Base-by-base conservation (phyloP, 1,284 basidiomycete genomes). In the Fistulinella cinereoalba region DNA sequence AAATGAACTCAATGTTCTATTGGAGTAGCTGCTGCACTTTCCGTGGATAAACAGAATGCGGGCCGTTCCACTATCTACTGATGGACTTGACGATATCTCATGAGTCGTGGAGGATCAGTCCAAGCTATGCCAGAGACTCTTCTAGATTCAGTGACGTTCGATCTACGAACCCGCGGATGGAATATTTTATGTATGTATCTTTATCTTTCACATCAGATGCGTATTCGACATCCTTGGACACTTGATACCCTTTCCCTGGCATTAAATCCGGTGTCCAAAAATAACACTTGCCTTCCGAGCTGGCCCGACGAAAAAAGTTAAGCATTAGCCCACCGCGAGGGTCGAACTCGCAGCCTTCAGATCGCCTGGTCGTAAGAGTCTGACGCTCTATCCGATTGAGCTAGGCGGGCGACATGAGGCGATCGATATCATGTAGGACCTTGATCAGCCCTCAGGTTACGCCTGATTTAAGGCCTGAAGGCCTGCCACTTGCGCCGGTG, bases 331-430 rank as follows among this genome's bases (percentile, higher is more conserved):
- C 85, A 88, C 84, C 84, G 85, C 83, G 85, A 87, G 85, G 84
- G 84, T 88, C 85, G 85, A 88, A 88, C 85, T 86, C 83, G 83
- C 85, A 88, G 83, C 85, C 85, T 87, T 88, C 85, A 85, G 82
- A 85, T 83, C 55, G 56, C 64, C 61, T 60, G n/a, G n/a, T n/a
- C n/a, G n/a, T 63, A 63, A 63, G 66, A 84, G 83, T 83, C 81
- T 83, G 83, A 84, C 79, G 81, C 60, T 62, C 60, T 62, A 57
- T 24, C 60, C 60, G 19, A 62, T 62, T 62, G 60, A 62, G 60
- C 60, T 83, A 83, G 80, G 80, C 33, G n/a, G 33, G 33, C 33
- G 11, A 29, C 28, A 29, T 29, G 12, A 12, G 11, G n/a, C n/a
- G 28, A 29, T 29, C 28, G 10, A 29, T 15, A 4, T 29, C 28